Conservation (phyloP, 1,284 basidiomycete genomes). For the Sphagnurus paluster region DNA sequence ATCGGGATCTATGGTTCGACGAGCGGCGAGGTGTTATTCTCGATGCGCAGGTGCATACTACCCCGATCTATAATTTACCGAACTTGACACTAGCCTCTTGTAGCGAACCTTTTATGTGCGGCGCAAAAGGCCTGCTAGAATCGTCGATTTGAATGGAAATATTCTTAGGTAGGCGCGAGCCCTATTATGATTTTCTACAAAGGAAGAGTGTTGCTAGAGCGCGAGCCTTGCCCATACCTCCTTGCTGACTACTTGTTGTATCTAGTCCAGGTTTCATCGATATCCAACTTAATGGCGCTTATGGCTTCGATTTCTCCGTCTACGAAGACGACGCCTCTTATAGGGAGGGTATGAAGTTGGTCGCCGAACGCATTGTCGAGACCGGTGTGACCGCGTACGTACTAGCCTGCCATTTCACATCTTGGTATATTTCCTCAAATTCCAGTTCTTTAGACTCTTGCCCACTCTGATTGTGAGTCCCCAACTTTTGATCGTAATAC, state of each 20-base stretch:
- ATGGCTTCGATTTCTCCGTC: conserved; percentile 87
- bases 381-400: conserved; percentile 86
- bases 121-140: conserved; percentile 59
- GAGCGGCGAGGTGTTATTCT: conserved; percentile 66
- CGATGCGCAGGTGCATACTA: conserved; percentile 63
- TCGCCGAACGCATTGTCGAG: conserved; percentile 78
- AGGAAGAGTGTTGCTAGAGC: neutral
- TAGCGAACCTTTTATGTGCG: conserved; percentile 68
- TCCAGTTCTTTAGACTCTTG: conserved; percentile 47
- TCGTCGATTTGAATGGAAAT: conserved; percentile 69
- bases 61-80: neutral
- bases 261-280: conserved; percentile 76
- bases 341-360: conserved; percentile 63
- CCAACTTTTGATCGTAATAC: neutral
- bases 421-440: conserved; percentile 7
- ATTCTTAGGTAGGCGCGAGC: conserved; percentile 57
- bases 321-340: conserved; percentile 74
- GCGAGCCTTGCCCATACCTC: neutral
- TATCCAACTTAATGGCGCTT: conserved; percentile 86
- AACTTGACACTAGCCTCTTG: conserved; percentile 3
- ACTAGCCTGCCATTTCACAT: conserved; percentile 4
- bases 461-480: conserved; percentile 75
- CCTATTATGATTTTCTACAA: conserved; percentile 12
- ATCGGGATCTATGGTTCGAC: conserved; percentile 79
- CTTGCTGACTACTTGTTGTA: neutral